Conservation (phyloP, 2,329 filamentous ascomycete species). For the Alternaria incomplexa region DNA sequence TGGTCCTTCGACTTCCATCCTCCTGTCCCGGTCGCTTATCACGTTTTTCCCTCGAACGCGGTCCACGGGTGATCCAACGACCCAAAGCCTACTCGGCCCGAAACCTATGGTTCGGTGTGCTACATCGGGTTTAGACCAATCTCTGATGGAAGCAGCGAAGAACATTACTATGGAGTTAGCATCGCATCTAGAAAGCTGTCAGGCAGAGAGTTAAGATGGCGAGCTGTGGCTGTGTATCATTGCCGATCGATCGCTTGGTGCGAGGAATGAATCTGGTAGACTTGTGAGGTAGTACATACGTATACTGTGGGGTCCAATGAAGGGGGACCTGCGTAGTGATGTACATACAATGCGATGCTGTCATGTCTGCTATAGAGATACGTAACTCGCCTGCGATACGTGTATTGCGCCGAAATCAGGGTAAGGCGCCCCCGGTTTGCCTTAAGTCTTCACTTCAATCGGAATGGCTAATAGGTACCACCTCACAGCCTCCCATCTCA, state of each 20-base stretch:
- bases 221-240: neutral
- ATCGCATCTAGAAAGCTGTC: neutral
- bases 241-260: neutral
- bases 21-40: too few relatives aligned
- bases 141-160: neutral
- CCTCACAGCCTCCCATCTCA: neutral
- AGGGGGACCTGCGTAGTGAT: neutral
- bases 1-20: too few relatives aligned
- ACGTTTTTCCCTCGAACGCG: too few relatives aligned
- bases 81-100: neutral
- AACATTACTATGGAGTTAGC: neutral
- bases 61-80: too few relatives aligned
- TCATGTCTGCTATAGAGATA: neutral
- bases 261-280: neutral
- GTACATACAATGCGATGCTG: neutral
- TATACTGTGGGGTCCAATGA: neutral
- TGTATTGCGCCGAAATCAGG: neutral
- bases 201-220: neutral
- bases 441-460: neutral
- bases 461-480: too few relatives aligned
- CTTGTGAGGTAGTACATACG: neutral
- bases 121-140: neutral
- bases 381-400: neutral
- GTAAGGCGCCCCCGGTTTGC: neutral
- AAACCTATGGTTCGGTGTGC: neutral